phyloP scores from a whole-genome alignment of 2,329 filamentous ascomycete species.

The Chaetomium sp. region DNA sequence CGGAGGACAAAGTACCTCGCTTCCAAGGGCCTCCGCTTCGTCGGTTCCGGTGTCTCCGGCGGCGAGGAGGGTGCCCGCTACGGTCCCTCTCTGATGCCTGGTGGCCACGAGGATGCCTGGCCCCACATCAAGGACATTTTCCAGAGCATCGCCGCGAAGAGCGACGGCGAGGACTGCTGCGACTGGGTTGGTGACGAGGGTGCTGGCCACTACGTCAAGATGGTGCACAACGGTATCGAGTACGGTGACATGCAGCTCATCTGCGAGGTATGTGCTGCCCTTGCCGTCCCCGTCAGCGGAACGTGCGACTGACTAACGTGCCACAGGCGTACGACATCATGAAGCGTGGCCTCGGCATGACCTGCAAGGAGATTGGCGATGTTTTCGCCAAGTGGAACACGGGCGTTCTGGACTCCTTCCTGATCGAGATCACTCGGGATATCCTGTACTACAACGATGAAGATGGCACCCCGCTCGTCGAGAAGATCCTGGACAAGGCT shows the following conservation, averaged over 20 bases:
- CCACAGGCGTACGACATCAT: slow-evolving; percentile 95
- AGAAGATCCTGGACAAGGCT: slow-evolving; percentile 98
- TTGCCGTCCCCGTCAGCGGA: not conserved
- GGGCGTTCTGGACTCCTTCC: slow-evolving; percentile 97
- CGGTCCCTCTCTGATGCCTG: slow-evolving; percentile 96
- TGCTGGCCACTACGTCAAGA: slow-evolving; percentile 99
- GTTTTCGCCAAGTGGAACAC: slow-evolving; percentile 97
- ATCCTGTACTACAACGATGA: slow-evolving; percentile 99
- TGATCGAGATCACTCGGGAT: slow-evolving; percentile 98
- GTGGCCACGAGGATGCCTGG: slow-evolving; percentile 98
- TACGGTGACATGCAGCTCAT: slow-evolving; percentile 99
- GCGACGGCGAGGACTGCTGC: slow-evolving; percentile 94
- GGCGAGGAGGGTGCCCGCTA: slow-evolving; percentile 99
- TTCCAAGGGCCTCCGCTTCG: slow-evolving; percentile 88
- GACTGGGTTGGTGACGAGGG: slow-evolving; percentile 99
- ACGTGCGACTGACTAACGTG: slow-evolving; percentile 19
- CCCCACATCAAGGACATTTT: slow-evolving; percentile 98
- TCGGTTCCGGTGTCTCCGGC: slow-evolving; percentile 96
- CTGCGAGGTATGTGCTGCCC: slow-evolving; percentile 72
- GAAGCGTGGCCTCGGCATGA: slow-evolving; percentile 92
- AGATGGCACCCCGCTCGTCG: slow-evolving; percentile 84
- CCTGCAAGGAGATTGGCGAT: slow-evolving; percentile 93
- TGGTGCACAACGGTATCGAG: slow-evolving; percentile 99
- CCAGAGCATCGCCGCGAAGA: slow-evolving; percentile 97
- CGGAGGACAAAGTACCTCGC: slow-evolving; percentile 88